Percentiles rank a stretch among this genome's conserved stretches.
These are phyloP conservation scores for Sporodiniella umbellata DNA, from an alignment of 371 early-diverging fungal genomes.

Conservation along the genomic window DNA sequence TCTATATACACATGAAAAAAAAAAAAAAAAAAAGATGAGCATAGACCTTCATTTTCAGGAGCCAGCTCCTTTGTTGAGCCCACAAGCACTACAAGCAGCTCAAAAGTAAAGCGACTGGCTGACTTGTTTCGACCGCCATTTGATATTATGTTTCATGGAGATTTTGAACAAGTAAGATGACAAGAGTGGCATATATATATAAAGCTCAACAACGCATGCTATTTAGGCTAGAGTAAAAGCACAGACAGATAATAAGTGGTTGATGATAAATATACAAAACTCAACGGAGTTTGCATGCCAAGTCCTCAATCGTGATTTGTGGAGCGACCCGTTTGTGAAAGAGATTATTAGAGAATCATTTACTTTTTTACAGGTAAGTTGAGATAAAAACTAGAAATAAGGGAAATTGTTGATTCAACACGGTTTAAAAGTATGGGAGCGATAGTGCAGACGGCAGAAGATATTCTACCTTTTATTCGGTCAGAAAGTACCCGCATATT, in stretches of 20 bases:
- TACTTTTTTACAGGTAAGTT: slow-evolving; percentile 74
- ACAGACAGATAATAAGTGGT: slow-evolving; percentile 67
- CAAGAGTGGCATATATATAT: neutral
- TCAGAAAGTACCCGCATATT: slow-evolving; percentile 74
- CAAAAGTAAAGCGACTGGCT: slow-evolving; percentile 55
- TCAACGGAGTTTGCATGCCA: slow-evolving; percentile 85
- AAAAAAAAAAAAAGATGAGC: neutral
- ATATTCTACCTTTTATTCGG: slow-evolving; percentile 72
- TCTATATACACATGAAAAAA: neutral
- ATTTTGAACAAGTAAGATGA: slow-evolving; percentile 61
- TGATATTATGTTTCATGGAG: slow-evolving; percentile 81
- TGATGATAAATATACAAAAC: slow-evolving; percentile 88
- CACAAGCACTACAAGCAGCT: slow-evolving; percentile 16
- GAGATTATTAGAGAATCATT: slow-evolving; percentile 77
- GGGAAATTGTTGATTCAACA: neutral
- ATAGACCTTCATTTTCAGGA: neutral
- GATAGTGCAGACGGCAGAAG: slow-evolving; percentile 70
- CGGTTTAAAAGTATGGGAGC: slow-evolving; percentile 39
- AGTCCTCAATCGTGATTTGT: slow-evolving; percentile 87
- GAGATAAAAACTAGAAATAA: neutral
- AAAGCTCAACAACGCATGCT: neutral
- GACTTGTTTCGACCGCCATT: slow-evolving; percentile 85
- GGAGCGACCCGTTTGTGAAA: slow-evolving; percentile 78
- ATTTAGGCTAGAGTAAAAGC: slow-evolving; percentile 70
- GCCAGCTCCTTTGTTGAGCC: slow-evolving; percentile 4